A percentile compares a stretch with the other conserved stretches of the same genome.
These are phyloP conservation scores for Cryphonectria japonica DNA, from an alignment of 2,329 filamentous ascomycete genomes.

Conservation along the genomic window DNA sequence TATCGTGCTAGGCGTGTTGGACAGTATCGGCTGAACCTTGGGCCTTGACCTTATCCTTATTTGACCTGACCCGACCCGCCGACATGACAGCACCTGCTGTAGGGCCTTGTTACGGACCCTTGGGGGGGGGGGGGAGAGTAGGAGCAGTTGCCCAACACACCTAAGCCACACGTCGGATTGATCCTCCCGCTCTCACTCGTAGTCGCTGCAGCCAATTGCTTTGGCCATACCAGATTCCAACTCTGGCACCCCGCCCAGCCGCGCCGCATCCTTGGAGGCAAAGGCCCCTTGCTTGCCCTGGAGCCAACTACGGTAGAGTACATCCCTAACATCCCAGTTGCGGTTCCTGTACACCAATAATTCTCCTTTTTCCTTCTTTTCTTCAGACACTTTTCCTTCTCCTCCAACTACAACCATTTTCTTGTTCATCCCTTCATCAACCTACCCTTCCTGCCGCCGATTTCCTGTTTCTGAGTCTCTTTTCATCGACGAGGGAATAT, in stretches of 20 bases:
- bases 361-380: background rate
- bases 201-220: background rate
- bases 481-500: background rate
- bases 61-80: background rate
- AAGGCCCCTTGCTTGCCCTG: too few species aligned
- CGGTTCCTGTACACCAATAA: slow-evolving; percentile 1
- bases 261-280: slow-evolving; percentile 2
- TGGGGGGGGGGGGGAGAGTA: background rate
- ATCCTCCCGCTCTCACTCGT: slow-evolving; percentile 1
- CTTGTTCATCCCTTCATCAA: background rate
- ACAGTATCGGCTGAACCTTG: background rate
- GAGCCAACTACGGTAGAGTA: background rate
- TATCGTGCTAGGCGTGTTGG: too few species aligned
- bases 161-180: background rate
- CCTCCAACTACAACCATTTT: background rate
- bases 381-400: slow-evolving; percentile 1
- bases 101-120: background rate
- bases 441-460: background rate
- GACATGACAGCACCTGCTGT: background rate
- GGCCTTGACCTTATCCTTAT: background rate
- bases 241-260: background rate
- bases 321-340: background rate
- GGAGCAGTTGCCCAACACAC: background rate
- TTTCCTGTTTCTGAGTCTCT: background rate
- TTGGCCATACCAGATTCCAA: background rate